Conservation (phyloP, 169 alveolate genomes). For the Eimeria falciformis region DNA sequence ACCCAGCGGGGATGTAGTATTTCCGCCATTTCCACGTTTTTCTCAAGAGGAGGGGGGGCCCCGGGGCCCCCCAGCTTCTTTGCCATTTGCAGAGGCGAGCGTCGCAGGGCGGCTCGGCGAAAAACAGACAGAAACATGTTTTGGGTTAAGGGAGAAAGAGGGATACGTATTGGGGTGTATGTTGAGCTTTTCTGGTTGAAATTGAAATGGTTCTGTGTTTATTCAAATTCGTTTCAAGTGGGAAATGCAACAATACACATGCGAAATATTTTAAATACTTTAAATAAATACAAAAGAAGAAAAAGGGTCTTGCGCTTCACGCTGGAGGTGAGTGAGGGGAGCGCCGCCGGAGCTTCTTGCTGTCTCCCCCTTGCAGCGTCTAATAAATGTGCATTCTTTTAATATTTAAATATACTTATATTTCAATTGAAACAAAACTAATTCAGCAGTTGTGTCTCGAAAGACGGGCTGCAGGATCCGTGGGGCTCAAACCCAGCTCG, state of each 20-base stretch:
- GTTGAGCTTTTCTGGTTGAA: too few relatives aligned
- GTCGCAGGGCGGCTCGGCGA: neutral
- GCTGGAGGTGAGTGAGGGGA: neutral
- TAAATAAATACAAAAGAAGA: neutral
- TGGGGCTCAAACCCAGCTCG: neutral
- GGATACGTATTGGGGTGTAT: too few relatives aligned
- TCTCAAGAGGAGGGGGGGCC: conserved; percentile 12
- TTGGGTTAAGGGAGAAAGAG: neutral
- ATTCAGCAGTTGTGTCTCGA: neutral
- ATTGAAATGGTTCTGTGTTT: too few relatives aligned
- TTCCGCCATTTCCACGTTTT: conserved; percentile 85
- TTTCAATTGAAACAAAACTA: neutral
- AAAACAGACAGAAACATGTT: neutral
- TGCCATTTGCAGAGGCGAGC: neutral
- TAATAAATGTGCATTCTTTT: neutral
- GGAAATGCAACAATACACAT: neutral
- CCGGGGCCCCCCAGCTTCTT: neutral
- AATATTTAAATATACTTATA: neutral
- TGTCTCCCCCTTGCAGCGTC: neutral
- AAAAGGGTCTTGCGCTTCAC: neutral
- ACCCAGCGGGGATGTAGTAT: conserved; percentile 88
- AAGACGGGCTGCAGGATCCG: neutral
- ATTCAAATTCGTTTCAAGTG: neutral
- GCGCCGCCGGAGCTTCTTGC: neutral
- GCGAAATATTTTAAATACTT: too few relatives aligned